Evolutionary conservation across 2,329 filamentous ascomycete species (phyloP).

Genomic region (Fusarium goolgardi): DNA sequence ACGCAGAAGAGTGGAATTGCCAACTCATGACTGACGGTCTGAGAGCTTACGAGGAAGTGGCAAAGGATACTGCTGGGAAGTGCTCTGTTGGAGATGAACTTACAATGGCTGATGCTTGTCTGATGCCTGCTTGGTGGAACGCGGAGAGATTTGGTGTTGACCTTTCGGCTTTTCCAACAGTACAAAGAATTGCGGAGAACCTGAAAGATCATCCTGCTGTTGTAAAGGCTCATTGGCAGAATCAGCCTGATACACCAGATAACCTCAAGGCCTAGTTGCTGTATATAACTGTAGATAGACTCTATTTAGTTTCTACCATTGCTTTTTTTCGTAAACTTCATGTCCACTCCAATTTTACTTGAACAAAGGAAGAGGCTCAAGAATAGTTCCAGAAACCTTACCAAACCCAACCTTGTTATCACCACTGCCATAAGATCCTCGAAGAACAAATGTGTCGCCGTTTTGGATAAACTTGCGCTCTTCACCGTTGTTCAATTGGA

Average conservation of each 20-base stretch:
- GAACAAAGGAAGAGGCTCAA: conserved; percentile 49
- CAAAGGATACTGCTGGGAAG: conserved; percentile 54
- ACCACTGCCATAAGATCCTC: conserved; percentile 73
- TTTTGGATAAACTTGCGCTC: conserved; percentile 40
- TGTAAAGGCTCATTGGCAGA: conserved; percentile 63
- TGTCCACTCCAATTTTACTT: conserved; percentile 13
- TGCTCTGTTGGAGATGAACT: conserved; percentile 68
- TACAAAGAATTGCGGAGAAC: conserved; percentile 58
- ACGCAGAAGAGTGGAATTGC: conserved; percentile 62
- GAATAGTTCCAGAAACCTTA: conserved; percentile 73
- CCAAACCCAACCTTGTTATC: conserved; percentile 81
- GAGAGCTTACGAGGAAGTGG: conserved; percentile 65
- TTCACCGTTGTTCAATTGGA: conserved; percentile 74
- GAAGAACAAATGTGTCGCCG: conserved; percentile 62
- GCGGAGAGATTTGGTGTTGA: conserved; percentile 67
- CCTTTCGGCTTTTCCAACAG: conserved; percentile 59
- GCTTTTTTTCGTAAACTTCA: neutral
- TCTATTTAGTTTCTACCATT: neutral
- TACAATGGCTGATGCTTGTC: conserved; percentile 68
- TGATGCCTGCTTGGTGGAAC: conserved; percentile 69
- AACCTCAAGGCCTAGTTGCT: conserved; percentile 43
- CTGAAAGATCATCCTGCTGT: conserved; percentile 64
- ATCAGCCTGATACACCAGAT: conserved; percentile 62
- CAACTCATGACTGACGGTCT: conserved; percentile 65
- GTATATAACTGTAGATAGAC: neutral